Conservation (phyloP, 2,329 filamentous ascomycete species). For the Arthrobotrys megalospora region DNA sequence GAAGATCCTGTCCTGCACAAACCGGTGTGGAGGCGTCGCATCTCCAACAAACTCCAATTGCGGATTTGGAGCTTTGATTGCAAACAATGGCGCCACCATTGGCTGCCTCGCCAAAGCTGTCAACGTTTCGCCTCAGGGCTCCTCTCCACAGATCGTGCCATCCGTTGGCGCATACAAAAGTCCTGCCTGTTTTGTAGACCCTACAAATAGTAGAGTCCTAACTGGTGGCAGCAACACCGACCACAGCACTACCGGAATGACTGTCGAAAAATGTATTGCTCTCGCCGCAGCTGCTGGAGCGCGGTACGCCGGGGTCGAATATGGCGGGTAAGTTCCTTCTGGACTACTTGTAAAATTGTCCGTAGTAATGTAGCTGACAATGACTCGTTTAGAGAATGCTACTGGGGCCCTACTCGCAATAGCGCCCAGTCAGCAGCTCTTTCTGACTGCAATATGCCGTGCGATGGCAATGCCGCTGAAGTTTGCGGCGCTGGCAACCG, state of each 20-base stretch:
- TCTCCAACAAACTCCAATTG: slow-evolving; percentile 19
- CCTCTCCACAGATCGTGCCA: not conserved
- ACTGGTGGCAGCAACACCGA: slow-evolving; percentile 11
- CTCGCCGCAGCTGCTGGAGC: slow-evolving; percentile 16
- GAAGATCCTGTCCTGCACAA: slow-evolving; percentile 26
- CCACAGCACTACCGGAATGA: slow-evolving; percentile 6
- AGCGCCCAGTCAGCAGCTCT: slow-evolving; percentile 16
- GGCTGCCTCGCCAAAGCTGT: slow-evolving; percentile 26
- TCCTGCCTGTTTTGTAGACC: slow-evolving; percentile 10
- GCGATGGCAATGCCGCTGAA: not conserved
- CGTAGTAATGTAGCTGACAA: not conserved
- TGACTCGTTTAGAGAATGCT: slow-evolving; percentile 19
- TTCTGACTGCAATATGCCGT: slow-evolving; percentile 26
- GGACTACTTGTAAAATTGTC: too few relatives aligned
- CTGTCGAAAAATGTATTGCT: slow-evolving; percentile 19
- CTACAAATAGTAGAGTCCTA: not conserved
- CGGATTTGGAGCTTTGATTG: slow-evolving; percentile 32
- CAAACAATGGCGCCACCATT: slow-evolving; percentile 29
- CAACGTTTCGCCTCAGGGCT: slow-evolving; percentile 25
- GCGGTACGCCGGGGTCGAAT: slow-evolving; percentile 21
- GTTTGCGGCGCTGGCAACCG: slow-evolving; percentile 2
- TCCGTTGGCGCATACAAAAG: slow-evolving; percentile 10
- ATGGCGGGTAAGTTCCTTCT: slow-evolving; percentile 15
- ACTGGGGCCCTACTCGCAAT: slow-evolving; percentile 13
- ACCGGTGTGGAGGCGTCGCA: slow-evolving; percentile 25